A percentile compares a stretch with the other conserved stretches of the same genome.
Conservation (phyloP, 1,284 basidiomycete species). For the Trichosporon asahii region DNA sequence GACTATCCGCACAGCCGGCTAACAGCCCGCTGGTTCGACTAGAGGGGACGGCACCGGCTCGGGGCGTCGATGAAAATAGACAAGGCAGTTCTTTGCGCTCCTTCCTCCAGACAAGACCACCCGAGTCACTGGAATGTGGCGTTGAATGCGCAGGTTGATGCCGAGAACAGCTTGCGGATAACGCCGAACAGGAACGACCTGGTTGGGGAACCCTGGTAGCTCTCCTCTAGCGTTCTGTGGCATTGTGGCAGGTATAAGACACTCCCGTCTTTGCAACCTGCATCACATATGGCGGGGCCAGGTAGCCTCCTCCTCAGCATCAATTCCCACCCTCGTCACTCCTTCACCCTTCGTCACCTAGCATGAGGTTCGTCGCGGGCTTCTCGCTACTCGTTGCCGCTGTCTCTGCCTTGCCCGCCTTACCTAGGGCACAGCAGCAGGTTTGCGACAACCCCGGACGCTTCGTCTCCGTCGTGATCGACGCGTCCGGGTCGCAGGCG, state of each 20-base stretch:
- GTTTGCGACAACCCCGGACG: slow-evolving; percentile 4
- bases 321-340: neutral
- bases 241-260: neutral
- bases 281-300: neutral
- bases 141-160: neutral
- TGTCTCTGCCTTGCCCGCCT: neutral
- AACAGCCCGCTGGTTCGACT: neutral
- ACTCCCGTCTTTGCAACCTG: too few species aligned
- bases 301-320: neutral
- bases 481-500: slow-evolving; percentile 6
- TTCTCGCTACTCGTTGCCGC: slow-evolving; percentile 2
- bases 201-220: too few species aligned
- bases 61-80: neutral
- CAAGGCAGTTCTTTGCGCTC: too few species aligned
- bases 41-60: neutral
- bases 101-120: too few species aligned
- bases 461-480: slow-evolving; percentile 11
- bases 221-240: neutral
- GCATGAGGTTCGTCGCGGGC: slow-evolving; percentile 14
- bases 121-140: neutral
- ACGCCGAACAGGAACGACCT: neutral
- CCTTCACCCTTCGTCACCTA: neutral
- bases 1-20: too few species aligned
- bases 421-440: neutral
- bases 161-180: neutral